These are phyloP conservation scores for Elasticomyces elasticus DNA, from an alignment of 495 filamentous ascomycete genomes.

Conservation along the genomic window DNA sequence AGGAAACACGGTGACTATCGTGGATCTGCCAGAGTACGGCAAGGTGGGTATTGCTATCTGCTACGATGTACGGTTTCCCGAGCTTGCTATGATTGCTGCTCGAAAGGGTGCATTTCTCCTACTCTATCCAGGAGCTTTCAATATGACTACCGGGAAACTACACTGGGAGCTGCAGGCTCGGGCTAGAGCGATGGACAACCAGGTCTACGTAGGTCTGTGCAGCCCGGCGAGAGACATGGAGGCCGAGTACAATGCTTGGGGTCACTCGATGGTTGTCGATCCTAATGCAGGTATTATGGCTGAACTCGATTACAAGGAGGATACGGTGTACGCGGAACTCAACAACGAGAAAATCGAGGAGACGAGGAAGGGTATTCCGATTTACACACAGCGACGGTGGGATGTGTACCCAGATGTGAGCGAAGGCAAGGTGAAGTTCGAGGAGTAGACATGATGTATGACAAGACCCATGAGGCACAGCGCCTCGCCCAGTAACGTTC, in stretches of 20 bases:
- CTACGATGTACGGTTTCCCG: conserved; percentile 95
- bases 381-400: conserved; percentile 77
- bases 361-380: conserved; percentile 73
- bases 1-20: conserved; percentile 67
- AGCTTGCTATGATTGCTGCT: conserved; percentile 83
- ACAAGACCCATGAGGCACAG: no score
- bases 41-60: conserved; percentile 81
- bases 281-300: conserved; percentile 75
- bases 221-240: conserved; percentile 73
- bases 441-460: no score
- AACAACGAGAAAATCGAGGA: conserved; percentile 60
- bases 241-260: conserved; percentile 79
- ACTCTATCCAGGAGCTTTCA: conserved; percentile 92
- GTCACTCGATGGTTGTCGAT: conserved; percentile 78
- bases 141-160: conserved; percentile 79
- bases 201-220: conserved; percentile 87
- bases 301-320: conserved; percentile 65
- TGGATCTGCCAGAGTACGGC: conserved; percentile 80
- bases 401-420: conserved; percentile 94
- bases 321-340: conserved; percentile 67
- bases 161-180: conserved; percentile 82
- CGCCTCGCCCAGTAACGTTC: no score
- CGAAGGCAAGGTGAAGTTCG: conserved; percentile 32
- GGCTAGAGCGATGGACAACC: conserved; percentile 85
- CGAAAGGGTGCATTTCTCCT: conserved; percentile 72